Base-by-base conservation (phyloP, 352 stramenopile genomes). In the Globisporangium echinulatum region DNA sequence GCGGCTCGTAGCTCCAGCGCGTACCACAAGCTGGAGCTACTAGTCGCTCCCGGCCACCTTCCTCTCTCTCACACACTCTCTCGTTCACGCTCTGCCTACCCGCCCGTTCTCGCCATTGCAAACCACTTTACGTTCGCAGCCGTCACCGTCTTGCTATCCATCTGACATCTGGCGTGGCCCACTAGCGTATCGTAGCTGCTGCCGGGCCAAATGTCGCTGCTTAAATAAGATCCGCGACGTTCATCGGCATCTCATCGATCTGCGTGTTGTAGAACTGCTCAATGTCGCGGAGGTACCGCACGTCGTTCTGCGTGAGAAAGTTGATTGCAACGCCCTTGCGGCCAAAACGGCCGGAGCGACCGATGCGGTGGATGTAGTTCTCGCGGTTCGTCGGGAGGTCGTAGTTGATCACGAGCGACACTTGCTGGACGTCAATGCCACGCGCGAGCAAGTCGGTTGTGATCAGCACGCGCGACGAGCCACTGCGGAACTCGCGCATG, bases 341-440 rank as follows among this genome's bases (percentile, higher is more conserved):
- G 76, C 98, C 98, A 77, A 99, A 99, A 88, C 98, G 96, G 75
- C 98, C 98, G 61, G 91, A 98, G 75, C 98, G 96, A 92, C 98
- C 98, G 77, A 99, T 99, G 88, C 97, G 95, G 79, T 99, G 97
- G 65, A 99, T 99, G 87, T 99, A 99, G 80, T 99, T 99, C 82
- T 99, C 98, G 72, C 97, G 93, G 86, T 99, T 99, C 36, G 95
- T 98, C 50, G 97, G 97, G 62, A 99, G 81, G 74, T 99, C 97
- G 83, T 99, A 99, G 92, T 99, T 99, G 78, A 99, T 99, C 53
- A 98, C 94, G 54, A 98, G 82, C 69, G 89, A 97, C 64, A 97
- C 91, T 84, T 99, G 97, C 84, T 99, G 97, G 59, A 99, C 97
- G 82, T 99, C 97, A 72, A 99, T 99, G 94, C 97, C 97, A 95